Percentiles rank a stretch among this genome's conserved stretches.
Conservation (phyloP, 352 stramenopile species). For the Albugo candida region DNA sequence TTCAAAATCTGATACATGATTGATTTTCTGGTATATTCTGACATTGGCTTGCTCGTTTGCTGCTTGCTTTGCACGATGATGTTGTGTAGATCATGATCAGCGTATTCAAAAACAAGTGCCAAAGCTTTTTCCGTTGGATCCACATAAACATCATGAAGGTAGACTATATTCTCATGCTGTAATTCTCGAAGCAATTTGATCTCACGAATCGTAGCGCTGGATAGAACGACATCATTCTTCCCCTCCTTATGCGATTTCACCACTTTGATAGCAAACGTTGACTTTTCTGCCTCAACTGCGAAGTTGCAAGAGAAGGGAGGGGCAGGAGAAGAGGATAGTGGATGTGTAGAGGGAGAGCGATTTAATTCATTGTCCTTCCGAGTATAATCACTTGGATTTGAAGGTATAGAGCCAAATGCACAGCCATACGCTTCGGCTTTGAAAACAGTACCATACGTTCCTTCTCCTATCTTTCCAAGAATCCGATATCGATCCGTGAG, state of each 20-base stretch:
- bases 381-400: neutral
- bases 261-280: slow-evolving; percentile 78
- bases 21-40: slow-evolving; percentile 83
- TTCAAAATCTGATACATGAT: slow-evolving; percentile 86
- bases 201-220: slow-evolving; percentile 74
- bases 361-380: slow-evolving; percentile 1
- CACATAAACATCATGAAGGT: slow-evolving; percentile 72
- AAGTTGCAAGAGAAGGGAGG: neutral
- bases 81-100: slow-evolving; percentile 76
- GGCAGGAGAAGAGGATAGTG: neutral
- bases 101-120: slow-evolving; percentile 79
- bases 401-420: neutral
- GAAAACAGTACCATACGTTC: slow-evolving; percentile 80
- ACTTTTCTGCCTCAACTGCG: slow-evolving; percentile 44
- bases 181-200: slow-evolving; percentile 80
- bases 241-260: slow-evolving; percentile 81
- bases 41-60: slow-evolving; percentile 35
- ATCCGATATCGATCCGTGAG: slow-evolving; percentile 74
- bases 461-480: slow-evolving; percentile 74
- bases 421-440: slow-evolving; percentile 45
- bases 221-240: slow-evolving; percentile 79
- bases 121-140: slow-evolving; percentile 67
- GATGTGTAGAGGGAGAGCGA: neutral
- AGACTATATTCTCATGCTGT: slow-evolving; percentile 75
- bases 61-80: slow-evolving; percentile 78